Conservation (phyloP, 2,329 filamentous ascomycete species). For the Drechslerella dactyloides region DNA sequence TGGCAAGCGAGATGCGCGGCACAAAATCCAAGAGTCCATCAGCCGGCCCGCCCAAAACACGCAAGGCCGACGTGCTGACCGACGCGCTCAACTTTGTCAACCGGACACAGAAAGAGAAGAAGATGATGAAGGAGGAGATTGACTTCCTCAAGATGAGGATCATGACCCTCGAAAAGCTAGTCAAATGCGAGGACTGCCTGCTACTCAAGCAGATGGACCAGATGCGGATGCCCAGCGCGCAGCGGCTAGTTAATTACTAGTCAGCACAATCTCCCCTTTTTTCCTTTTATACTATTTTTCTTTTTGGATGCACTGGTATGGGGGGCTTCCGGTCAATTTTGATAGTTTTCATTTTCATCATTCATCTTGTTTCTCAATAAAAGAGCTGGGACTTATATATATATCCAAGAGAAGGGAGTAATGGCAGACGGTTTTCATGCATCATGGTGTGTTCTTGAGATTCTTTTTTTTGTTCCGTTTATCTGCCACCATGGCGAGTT, state of each 20-base stretch:
- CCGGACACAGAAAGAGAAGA: constrained; percentile 49
- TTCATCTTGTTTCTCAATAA: constrained; percentile 20
- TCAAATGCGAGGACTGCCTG: constrained; percentile 49
- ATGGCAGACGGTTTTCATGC: constrained; percentile 44
- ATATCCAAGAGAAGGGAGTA: constrained; percentile 44
- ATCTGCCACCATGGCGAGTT: constrained; percentile 21
- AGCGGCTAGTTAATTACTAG: constrained; percentile 45
- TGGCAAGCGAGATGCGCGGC: constrained; percentile 46
- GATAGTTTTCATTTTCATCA: constrained; percentile 6
- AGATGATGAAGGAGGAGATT: constrained; percentile 49
- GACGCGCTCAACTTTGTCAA: constrained; percentile 50
- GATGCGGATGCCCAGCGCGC: constrained; percentile 48
- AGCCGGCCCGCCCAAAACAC: constrained; percentile 44
- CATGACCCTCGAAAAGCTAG: constrained; percentile 49
- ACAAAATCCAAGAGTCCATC: constrained; percentile 33
- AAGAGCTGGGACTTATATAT: constrained; percentile 35
- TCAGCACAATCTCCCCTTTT: constrained; percentile 5
- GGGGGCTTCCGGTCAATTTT: constrained; percentile 7
- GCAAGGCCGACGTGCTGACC: constrained; percentile 49
- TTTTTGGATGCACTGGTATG: too few species aligned
- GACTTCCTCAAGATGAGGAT: constrained; percentile 51
- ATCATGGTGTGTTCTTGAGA: constrained; percentile 10
- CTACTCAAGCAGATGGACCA: constrained; percentile 50
- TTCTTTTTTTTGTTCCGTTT: constrained; percentile 22
- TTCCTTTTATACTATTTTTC: constrained; percentile 9